Percentiles rank a stretch among this genome's conserved stretches.
Evolutionary conservation across 1,139 yeast species (phyloP).

Genomic region (Debaryomyces subglobosus): DNA sequence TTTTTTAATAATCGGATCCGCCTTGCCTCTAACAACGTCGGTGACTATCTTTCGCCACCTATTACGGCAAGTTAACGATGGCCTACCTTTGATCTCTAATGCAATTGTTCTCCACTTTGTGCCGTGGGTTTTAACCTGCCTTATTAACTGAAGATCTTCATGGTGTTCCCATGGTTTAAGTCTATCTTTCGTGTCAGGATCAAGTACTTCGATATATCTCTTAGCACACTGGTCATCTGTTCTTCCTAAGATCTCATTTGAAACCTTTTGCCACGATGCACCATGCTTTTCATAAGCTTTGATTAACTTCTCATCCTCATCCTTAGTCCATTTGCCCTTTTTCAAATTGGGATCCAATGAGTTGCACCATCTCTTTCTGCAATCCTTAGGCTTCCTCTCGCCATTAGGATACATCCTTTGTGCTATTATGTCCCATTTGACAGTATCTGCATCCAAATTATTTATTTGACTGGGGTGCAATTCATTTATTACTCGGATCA

Average conservation of each 20-base stretch:
- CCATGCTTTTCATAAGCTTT: constrained; percentile 71
- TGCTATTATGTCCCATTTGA: constrained; percentile 74
- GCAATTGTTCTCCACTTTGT: constrained; percentile 91
- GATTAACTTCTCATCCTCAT: constrained; percentile 70
- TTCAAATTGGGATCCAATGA: constrained; percentile 80
- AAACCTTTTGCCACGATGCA: constrained; percentile 84
- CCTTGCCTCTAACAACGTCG: constrained; percentile 67
- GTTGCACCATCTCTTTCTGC: constrained; percentile 75
- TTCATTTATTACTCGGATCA: constrained; percentile 42
- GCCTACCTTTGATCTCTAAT: constrained; percentile 70
- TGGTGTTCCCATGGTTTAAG: constrained; percentile 78
- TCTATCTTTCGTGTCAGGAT: constrained; percentile 78
- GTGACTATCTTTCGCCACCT: constrained; percentile 89
- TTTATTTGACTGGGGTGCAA: constrained; percentile 24
- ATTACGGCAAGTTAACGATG: constrained; percentile 88
- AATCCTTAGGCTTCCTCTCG: constrained; percentile 64
- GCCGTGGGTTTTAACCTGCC: constrained; percentile 72
- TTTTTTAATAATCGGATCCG: constrained; percentile 36
- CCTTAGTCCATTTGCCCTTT: constrained; percentile 88
- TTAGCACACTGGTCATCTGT: constrained; percentile 97
- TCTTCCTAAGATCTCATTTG: constrained; percentile 75
- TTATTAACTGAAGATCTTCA: constrained; percentile 72
- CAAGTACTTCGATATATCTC: constrained; percentile 84
- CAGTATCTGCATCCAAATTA: constrained; percentile 35
- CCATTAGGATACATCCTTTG: constrained; percentile 36